Evolutionary conservation across 23 red algal genomes (phyloP), one percentile per base, ranked within the genome.

Genomic region (Gracilaria gracilis): DNA sequence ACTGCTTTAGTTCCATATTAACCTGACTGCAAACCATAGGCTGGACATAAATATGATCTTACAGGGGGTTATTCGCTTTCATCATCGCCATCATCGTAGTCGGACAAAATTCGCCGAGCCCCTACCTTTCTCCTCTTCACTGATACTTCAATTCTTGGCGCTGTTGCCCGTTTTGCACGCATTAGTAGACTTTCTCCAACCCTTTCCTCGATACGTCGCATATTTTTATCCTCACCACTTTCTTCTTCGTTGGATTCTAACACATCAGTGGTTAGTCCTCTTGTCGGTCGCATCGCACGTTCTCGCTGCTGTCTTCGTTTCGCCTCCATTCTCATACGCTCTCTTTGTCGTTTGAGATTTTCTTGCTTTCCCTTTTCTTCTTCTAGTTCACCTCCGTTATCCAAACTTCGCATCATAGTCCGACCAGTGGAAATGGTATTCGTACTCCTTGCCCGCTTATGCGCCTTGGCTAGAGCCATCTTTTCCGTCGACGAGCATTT

Each of bases 201-300:
- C 1, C 87, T 70, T 67, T 90, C 87, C 57, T 64, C 87, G 40
- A 90, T 90, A 31, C 74, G 67, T 21, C 74, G 71, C 37, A 71
- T 74, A 7, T 65, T 65, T 57, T 90, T 46, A 75, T 90, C 87
- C 35, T 87, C 84, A 8, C 74, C 87, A 57, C 87, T 90, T 15
- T 90, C 87, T 76, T 90, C 71, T n/a, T 90, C 87, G 57, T 64
- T 80, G 9, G 67, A 71, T 86, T 86, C 82, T 29, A 90, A 44
- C 36, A 65, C 27, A 21, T 79, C 87, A 25, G 74, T 74, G 1
- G 87, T 66, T n/a, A 90, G 71, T 5, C 35, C 57, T 28, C 87
- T 70, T 31, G 33, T 33, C 33, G 87, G 76, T 3, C 87, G 87
- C 50, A 80, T 79, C 38, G 76, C 50, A 31, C 87, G 71, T 64